Percentiles rank a stretch among this genome's conserved stretches.
These are phyloP conservation scores for Colletotrichum limetticola DNA, from an alignment of 2,329 filamentous ascomycete species.

Conservation along the genomic window DNA sequence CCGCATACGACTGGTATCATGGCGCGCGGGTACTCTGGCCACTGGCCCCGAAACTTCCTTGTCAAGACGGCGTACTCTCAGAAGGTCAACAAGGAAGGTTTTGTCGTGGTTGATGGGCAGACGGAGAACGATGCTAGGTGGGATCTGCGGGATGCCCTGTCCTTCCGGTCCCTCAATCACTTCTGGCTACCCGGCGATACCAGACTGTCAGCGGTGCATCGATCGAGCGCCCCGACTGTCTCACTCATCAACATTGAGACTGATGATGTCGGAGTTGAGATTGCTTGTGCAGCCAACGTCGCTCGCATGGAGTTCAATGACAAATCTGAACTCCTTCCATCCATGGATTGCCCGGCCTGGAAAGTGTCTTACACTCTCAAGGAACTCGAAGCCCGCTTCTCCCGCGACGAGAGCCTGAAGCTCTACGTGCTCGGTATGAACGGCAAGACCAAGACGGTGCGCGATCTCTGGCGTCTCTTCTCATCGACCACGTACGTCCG, in stretches of 20 bases:
- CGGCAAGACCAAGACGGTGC: constrained; percentile 46
- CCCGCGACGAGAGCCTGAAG: constrained; percentile 40
- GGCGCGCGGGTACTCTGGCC: constrained; percentile 54
- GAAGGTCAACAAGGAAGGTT: constrained; percentile 14
- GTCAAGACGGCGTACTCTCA: constrained; percentile 47
- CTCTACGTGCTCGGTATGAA: constrained; percentile 52
- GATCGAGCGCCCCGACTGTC: constrained; percentile 25
- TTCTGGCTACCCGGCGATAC: constrained; percentile 73
- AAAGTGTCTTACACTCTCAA: constrained; percentile 38
- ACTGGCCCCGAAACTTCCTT: constrained; percentile 57
- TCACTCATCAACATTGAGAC: constrained; percentile 24
- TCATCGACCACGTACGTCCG: constrained; percentile 44
- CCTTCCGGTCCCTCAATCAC: constrained; percentile 75
- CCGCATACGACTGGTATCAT: constrained; percentile 77
- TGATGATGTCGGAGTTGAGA: constrained; percentile 38
- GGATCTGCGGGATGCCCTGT: constrained; percentile 71
- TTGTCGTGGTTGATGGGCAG: constrained; percentile 39
- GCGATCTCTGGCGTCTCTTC: constrained; percentile 48
- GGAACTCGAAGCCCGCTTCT: constrained; percentile 46
- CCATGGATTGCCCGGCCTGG: neutral
- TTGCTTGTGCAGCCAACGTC: constrained; percentile 38
- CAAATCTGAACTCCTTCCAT: constrained; percentile 21
- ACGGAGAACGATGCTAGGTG: constrained; percentile 63
- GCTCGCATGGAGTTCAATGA: constrained; percentile 36
- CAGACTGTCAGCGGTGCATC: constrained; percentile 39